Evolutionary conservation across 2,329 filamentous ascomycete genomes (phyloP).

Genomic region (Diplodia sapinea): DNA sequence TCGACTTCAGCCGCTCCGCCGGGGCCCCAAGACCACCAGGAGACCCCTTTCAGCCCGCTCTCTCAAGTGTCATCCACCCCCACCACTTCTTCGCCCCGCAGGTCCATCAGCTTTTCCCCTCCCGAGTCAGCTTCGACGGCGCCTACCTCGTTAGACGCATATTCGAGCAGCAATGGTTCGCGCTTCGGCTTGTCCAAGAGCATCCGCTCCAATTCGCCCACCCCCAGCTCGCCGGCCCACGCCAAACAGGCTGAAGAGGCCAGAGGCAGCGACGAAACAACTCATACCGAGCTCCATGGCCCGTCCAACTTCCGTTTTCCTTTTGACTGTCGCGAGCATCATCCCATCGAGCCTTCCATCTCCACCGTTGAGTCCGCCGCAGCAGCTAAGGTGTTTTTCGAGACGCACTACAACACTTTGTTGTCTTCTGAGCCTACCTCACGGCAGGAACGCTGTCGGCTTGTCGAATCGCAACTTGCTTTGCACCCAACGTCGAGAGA

Average conservation of each 20-base stretch:
- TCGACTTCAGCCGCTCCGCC: neutral
- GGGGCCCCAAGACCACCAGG: neutral
- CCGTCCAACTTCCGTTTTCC: neutral
- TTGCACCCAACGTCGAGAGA: conserved; percentile 63
- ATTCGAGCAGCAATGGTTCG: conserved; percentile 12
- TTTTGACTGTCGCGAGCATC: conserved; percentile 9
- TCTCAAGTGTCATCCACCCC: conserved; percentile 14
- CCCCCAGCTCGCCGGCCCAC: neutral
- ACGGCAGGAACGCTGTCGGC: conserved; percentile 65
- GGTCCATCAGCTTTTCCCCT: conserved; percentile 23
- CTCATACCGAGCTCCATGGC: neutral
- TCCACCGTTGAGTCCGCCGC: conserved; percentile 77
- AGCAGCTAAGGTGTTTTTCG: conserved; percentile 83
- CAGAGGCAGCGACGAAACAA: conserved; percentile 27
- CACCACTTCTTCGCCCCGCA: conserved; percentile 16
- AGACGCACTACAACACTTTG: conserved; percentile 80
- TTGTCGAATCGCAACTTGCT: conserved; percentile 69
- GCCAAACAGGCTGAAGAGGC: neutral
- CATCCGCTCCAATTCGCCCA: conserved; percentile 14
- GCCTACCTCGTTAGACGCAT: conserved; percentile 15
- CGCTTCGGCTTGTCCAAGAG: conserved; percentile 14
- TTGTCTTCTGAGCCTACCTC: conserved; percentile 61
- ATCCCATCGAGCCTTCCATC: conserved; percentile 46
- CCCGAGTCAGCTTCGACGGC: conserved; percentile 28
- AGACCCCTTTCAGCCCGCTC: neutral